A percentile compares a stretch with the other conserved stretches of the same genome.
These are phyloP conservation scores for Sphaerulina musiva DNA, from an alignment of 2,329 filamentous ascomycete genomes.

Conservation along the genomic window DNA sequence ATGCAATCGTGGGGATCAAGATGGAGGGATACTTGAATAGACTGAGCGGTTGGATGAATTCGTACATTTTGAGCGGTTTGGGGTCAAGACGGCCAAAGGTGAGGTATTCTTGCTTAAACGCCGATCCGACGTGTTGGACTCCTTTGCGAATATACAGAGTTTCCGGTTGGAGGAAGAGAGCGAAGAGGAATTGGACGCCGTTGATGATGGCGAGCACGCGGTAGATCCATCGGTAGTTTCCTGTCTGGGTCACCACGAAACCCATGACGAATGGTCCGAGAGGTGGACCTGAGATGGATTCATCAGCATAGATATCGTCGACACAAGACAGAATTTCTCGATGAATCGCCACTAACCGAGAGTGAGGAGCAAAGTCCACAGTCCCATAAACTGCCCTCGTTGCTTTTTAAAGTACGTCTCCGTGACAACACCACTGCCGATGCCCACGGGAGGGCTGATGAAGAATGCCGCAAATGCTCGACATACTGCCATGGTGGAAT, in stretches of 20 bases:
- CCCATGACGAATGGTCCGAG: conserved; percentile 37
- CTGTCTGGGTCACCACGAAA: conserved; percentile 46
- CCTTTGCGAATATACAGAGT: conserved; percentile 48
- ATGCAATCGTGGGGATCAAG: conserved; percentile 47
- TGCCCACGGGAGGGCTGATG: conserved; percentile 49
- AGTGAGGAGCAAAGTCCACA: conserved; percentile 52
- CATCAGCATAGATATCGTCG: background rate
- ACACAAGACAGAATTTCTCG: too few relatives aligned
- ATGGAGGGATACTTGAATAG: conserved; percentile 45
- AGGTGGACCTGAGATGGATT: conserved; percentile 31
- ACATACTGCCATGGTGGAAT: conserved; percentile 47
- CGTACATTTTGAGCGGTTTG: conserved; percentile 42
- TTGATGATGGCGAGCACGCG: conserved; percentile 54
- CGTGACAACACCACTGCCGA: conserved; percentile 52
- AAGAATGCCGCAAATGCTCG: conserved; percentile 51
- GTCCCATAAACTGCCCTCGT: conserved; percentile 50
- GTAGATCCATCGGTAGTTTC: conserved; percentile 53
- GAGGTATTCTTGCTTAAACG: conserved; percentile 44
- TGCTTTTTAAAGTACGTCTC: conserved; percentile 54
- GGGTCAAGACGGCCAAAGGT: conserved; percentile 48
- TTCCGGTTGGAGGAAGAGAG: conserved; percentile 51
- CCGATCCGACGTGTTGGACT: conserved; percentile 32
- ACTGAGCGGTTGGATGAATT: conserved; percentile 49
- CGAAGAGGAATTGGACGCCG: conserved; percentile 50
- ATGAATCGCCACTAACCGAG: conserved; percentile 31